These are phyloP conservation scores for Saturnispora galanensis DNA, from an alignment of 805 yeast genomes.

Conservation along the genomic window DNA sequence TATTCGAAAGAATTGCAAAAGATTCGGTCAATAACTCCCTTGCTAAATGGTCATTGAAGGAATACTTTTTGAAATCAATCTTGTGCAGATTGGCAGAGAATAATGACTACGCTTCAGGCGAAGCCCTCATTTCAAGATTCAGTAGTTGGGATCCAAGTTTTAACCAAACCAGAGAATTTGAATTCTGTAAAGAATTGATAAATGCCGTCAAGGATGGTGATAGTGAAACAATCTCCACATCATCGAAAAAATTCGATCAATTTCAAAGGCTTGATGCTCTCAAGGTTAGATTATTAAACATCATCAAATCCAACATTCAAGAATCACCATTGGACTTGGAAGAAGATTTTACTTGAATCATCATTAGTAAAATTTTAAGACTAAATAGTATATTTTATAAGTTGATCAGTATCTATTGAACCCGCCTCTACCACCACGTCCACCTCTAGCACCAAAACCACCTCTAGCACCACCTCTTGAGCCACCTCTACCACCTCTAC, in stretches of 20 bases:
- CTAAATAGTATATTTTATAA: background rate
- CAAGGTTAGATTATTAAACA: conserved; percentile 75
- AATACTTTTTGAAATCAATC: conserved; percentile 76
- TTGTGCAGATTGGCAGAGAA: conserved; percentile 69
- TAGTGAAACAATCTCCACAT: conserved; percentile 60
- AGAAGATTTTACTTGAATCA: conserved; percentile 26
- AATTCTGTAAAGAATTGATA: conserved; percentile 53
- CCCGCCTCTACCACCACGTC: conserved; percentile 27
- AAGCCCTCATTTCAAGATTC: conserved; percentile 55
- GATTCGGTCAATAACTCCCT: conserved; percentile 64
- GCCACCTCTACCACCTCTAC: conserved; percentile 9
- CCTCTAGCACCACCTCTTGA: conserved; percentile 24
- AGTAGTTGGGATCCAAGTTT: conserved; percentile 68
- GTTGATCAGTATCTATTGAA: background rate
- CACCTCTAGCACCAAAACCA: conserved; percentile 38
- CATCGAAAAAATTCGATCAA: conserved; percentile 77
- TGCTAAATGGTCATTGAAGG: conserved; percentile 87
- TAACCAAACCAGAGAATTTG: conserved; percentile 64
- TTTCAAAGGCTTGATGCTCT: conserved; percentile 82
- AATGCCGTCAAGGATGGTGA: conserved; percentile 77
- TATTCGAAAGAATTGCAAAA: conserved; percentile 70
- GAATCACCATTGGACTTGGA: conserved; percentile 26
- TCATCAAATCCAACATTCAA: conserved; percentile 49
- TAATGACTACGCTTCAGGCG: conserved; percentile 80
- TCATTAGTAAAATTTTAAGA: background rate